A percentile compares a stretch with the other conserved stretches of the same genome.
Evolutionary conservation across 257 asterid genomes (phyloP).

Genomic region (Anisodus acutangulus): DNA sequence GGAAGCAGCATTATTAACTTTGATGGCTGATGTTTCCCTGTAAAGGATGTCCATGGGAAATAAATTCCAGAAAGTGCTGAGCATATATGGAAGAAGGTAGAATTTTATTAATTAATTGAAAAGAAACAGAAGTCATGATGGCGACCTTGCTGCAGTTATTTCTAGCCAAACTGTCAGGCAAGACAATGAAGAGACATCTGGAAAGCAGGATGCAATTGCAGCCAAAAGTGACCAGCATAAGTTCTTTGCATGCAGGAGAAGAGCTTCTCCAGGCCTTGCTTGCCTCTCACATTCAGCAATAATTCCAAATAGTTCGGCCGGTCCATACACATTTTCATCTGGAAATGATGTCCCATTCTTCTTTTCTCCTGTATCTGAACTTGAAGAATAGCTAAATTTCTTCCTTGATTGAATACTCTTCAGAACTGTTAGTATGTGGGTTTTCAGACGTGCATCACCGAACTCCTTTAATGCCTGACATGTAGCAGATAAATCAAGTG

Average conservation of each 20-base stretch:
- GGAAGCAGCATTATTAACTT: slow-evolving; percentile 89
- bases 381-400: slow-evolving; percentile 53
- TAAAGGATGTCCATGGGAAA: slow-evolving; percentile 38
- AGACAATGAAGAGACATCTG: slow-evolving; percentile 82
- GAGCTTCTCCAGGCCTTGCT: slow-evolving; percentile 89
- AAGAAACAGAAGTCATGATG: slow-evolving; percentile 35
- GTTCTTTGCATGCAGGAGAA: slow-evolving; percentile 91
- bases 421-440: slow-evolving; percentile 86
- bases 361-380: slow-evolving; percentile 53
- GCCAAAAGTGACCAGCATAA: slow-evolving; percentile 97
- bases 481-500: slow-evolving; percentile 38
- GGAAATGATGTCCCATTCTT: slow-evolving; percentile 48
- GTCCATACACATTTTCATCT: slow-evolving; percentile 61
- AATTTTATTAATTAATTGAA: neutral
- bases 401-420: slow-evolving; percentile 79
- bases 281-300: slow-evolving; percentile 90
- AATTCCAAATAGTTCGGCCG: slow-evolving; percentile 89
- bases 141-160: slow-evolving; percentile 94
- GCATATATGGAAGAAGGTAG: neutral
- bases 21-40: slow-evolving; percentile 98
- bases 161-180: slow-evolving; percentile 97
- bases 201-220: slow-evolving; percentile 92
- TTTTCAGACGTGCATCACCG: slow-evolving; percentile 75
- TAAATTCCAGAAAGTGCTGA: slow-evolving; percentile 20
- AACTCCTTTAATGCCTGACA: slow-evolving; percentile 88